These are phyloP conservation scores for Fonsecaea monophora DNA, from an alignment of 2,329 filamentous ascomycete species.

Conservation along the genomic window DNA sequence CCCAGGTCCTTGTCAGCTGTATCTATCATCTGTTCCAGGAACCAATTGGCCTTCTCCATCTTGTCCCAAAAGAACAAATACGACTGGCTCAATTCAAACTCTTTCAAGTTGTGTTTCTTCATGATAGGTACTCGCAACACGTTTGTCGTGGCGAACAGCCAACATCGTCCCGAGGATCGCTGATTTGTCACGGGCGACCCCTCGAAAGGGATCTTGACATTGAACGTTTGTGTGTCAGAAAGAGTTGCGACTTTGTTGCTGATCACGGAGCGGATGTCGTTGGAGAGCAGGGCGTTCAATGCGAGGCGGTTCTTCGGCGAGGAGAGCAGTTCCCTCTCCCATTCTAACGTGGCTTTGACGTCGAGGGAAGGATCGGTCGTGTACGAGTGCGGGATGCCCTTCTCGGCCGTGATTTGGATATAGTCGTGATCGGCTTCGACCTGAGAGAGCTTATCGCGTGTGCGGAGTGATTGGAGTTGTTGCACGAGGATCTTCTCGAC, in stretches of 20 bases:
- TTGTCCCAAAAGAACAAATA: conserved; percentile 96
- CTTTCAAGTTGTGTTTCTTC: conserved; percentile 77
- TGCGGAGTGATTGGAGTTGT: conserved; percentile 47
- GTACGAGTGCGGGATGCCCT: conserved; percentile 43
- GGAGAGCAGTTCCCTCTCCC: conserved; percentile 67
- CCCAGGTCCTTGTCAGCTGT: conserved; percentile 75
- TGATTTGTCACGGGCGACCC: conserved; percentile 86
- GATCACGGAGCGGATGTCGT: conserved; percentile 71
- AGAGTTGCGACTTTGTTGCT: conserved; percentile 68
- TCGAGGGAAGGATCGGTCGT: conserved; percentile 53
- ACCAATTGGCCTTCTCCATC: conserved; percentile 88
- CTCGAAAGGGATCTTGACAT: conserved; percentile 80
- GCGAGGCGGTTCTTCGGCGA: conserved; percentile 77
- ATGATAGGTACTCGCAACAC: conserved; percentile 88
- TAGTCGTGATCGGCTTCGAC: conserved; percentile 58
- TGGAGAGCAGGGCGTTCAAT: conserved; percentile 72
- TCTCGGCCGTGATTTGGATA: conserved; percentile 58
- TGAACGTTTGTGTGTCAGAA: conserved; percentile 80
- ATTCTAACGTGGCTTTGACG: conserved; percentile 59
- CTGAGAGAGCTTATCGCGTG: conserved; percentile 45
- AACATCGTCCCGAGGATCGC: conserved; percentile 80
- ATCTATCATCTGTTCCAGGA: conserved; percentile 81
- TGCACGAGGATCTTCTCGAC: conserved; percentile 48
- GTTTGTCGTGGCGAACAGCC: conserved; percentile 92
- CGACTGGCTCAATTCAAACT: conserved; percentile 84